Base-by-base conservation (phyloP, 352 stramenopile genomes). In the Phytopythium oedochilum region DNA sequence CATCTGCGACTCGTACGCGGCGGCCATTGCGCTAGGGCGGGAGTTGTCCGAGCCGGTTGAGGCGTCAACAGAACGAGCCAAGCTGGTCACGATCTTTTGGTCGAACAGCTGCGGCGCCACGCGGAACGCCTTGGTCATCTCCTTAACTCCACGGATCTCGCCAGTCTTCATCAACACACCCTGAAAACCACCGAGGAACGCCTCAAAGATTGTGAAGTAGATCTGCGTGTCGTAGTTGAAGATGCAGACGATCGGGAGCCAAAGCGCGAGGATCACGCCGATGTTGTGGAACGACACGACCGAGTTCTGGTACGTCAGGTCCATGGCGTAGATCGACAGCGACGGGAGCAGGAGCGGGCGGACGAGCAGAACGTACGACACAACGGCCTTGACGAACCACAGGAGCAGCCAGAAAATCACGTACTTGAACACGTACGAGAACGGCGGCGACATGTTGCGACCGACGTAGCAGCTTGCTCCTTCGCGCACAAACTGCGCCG, bases 161-260 rank as follows among this genome's bases (percentile, higher is more conserved):
- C 80, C 80, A 7, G 78, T 86, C 51, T 91, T 89, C 80, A 91
- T 89, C 11, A 88, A 59, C 48, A 83, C 62, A 10, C 80, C 80
- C 63, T 82, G 74, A 49, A 89, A 83, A 11, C 68, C 74, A 38
- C 80, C 80, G 0, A 88, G 53, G 18, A 88, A 43, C 20, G 80
- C 77, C 53, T 91, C 73, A 43, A 91, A 87, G 42, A 88, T 84
- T 0, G 80, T 89, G 18, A 89, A 91, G 61, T 86, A 91, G 59
- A 91, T 88, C 59, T 91, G 80, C 45, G 80, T 84, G 26, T 86
- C 75, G 61, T 91, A 91, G 59, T 86, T 87, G 57, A 89, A 91
- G 44, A 91, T 84, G 53, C 75, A 88, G 20, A 73, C 74, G 32
- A 89, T 70, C 0, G 80, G 80, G 28, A 85, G 42, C 80, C 80